Percentiles rank a stretch among this genome's conserved stretches.
Conservation (phyloP, 441 rosid species). For the Pelargonium australe region DNA sequence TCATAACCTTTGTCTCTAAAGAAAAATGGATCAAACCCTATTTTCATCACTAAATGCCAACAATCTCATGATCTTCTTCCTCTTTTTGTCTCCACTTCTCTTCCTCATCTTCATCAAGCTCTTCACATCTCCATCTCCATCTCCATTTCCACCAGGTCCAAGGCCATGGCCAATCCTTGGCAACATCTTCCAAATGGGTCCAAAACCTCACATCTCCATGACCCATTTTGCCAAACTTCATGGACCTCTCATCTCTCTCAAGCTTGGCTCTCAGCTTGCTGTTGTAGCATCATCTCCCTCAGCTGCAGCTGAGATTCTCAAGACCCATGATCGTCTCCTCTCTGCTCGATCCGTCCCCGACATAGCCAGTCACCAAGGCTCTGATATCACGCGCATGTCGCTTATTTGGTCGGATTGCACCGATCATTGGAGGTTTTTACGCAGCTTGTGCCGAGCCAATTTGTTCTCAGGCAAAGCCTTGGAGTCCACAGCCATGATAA, state of each 20-base stretch:
- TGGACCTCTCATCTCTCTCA: constrained; percentile 33
- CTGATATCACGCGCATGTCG: constrained; percentile 12
- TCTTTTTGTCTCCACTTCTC: not conserved
- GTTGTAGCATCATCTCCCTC: constrained; percentile 28
- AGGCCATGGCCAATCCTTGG: constrained; percentile 33
- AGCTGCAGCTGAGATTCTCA: constrained; percentile 29
- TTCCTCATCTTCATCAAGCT: not conserved
- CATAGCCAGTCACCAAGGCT: not conserved
- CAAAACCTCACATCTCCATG: constrained; percentile 18
- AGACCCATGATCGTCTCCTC: constrained; percentile 24
- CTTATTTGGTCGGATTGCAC: constrained; percentile 21
- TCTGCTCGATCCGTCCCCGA: constrained; percentile 19
- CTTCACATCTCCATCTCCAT: not conserved
- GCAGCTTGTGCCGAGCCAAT: constrained; percentile 19
- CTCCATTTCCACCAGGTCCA: constrained; percentile 30
- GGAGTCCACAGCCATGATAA: constrained; percentile 13
- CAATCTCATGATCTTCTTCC: not conserved
- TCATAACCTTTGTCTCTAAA: too few relatives aligned
- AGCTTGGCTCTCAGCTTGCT: constrained; percentile 25
- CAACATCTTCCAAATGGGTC: constrained; percentile 21
- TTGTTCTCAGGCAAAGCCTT: constrained; percentile 21
- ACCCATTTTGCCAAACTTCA: constrained; percentile 15
- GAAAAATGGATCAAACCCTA: too few relatives aligned
- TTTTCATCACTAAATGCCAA: too few relatives aligned
- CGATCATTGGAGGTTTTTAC: constrained; percentile 21